Evolutionary conservation across 306 rosid genomes (phyloP), one percentile per base, ranked within the genome.

Genomic region (Cicer pinnatifidum): DNA sequence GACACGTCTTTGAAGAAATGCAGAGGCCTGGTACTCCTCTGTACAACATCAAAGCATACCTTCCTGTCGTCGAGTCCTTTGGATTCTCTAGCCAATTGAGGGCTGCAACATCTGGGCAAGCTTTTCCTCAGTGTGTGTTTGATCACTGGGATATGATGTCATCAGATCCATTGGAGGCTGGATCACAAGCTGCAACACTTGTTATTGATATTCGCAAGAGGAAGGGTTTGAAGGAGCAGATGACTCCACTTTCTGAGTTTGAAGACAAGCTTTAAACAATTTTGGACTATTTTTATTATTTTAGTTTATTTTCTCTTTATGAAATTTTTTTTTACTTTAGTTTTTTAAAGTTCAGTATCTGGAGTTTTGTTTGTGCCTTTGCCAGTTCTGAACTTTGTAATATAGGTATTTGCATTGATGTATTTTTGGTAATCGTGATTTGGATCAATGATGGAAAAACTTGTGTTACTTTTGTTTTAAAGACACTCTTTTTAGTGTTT

Each of bases 51-150:
- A 91, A 91, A 79, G 97, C 91, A 3, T 89, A 89, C 81, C 88
- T 92, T 2, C 97, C 96, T 0, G 97, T 88, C 9, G 2, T 88
- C 0, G 97, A 92, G 82, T 92, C 97, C 0, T 92, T 92, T 0
- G 94, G 96, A 11, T 92, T 92, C 86, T 92, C 94, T 1, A 70
- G 86, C 71, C 69, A 77, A 0, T 63, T 93, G 83, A 91, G 98
- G 77, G 98, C 97, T 54, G 75, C 98, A 12, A 93, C 98, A 61
- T 93, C 98, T 0, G 98, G 98, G 0, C 98, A 93, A 80, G 98
- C 98, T 8, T 94, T 94, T 88, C 97, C 97, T 0, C 97, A 91
- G 40, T 88, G 89, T 69, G 96, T 94, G 39, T 94, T 94, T 23
- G 98, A 94, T 76, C 98, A 94, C 60, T 94, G 97, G 99, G 97